Evolutionary conservation across 306 rosid species (phyloP).

Genomic region (Casuarina equisetifolia): DNA sequence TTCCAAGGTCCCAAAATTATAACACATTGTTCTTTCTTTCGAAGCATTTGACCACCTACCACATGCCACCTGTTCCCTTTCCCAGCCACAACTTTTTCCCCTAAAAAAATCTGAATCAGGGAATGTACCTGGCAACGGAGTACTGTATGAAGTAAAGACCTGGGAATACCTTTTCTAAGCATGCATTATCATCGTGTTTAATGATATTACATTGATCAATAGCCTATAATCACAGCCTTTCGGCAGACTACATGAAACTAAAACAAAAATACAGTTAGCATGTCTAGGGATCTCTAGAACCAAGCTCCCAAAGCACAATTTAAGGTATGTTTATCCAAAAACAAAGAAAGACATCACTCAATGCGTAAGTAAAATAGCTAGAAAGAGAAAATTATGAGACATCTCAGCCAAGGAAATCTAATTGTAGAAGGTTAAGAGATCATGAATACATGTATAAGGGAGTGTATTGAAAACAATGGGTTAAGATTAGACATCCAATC

Average conservation of each 20-base stretch:
- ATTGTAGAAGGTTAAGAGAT: background rate
- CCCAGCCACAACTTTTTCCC: background rate
- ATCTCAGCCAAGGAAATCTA: background rate
- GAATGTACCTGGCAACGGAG: background rate
- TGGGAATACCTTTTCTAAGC: background rate
- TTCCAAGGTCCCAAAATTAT: conserved; percentile 1
- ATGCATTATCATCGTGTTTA: background rate
- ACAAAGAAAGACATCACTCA: background rate
- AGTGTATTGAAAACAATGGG: background rate
- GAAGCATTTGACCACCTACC: background rate
- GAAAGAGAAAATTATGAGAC: background rate
- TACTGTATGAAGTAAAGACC: background rate
- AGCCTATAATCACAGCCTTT: background rate
- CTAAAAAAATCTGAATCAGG: background rate
- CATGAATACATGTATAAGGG: background rate
- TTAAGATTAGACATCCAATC: too few relatives aligned
- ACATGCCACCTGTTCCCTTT: too few relatives aligned
- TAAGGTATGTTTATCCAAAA: background rate
- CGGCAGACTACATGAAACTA: background rate
- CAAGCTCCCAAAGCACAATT: background rate
- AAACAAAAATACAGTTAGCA: background rate
- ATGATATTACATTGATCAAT: background rate
- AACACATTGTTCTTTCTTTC: background rate
- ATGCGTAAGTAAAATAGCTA: background rate
- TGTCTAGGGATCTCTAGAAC: background rate